A percentile compares a stretch with the other conserved stretches of the same genome.
phyloP scores from a whole-genome alignment of 2,329 filamentous ascomycete species.

The Cladorrhinum sp. region DNA sequence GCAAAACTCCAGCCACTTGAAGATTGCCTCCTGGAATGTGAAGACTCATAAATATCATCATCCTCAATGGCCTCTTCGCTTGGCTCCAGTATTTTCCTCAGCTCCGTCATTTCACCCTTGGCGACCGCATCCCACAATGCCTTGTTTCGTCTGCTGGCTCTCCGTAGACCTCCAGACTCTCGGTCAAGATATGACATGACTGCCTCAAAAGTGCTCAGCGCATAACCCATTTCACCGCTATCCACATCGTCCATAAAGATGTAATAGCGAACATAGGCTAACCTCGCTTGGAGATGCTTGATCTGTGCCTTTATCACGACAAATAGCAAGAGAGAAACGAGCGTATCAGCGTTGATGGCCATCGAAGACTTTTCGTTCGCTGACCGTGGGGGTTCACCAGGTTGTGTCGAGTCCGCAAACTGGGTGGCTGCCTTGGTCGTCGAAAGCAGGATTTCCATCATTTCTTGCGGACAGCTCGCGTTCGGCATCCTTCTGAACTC shows the following conservation, averaged over 20 bases:
- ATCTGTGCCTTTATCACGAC: constrained; percentile 91
- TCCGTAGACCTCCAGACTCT: constrained; percentile 77
- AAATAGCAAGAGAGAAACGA: constrained; percentile 86
- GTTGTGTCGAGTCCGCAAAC: constrained; percentile 50
- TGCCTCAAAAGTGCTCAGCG: constrained; percentile 91
- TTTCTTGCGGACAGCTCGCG: constrained; percentile 79
- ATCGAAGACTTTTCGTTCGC: constrained; percentile 54
- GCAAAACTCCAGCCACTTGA: constrained; percentile 45
- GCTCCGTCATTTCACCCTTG: constrained; percentile 69
- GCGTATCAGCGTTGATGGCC: constrained; percentile 77
- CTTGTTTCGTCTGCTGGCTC: constrained; percentile 81
- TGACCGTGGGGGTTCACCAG: constrained; percentile 28
- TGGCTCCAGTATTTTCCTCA: constrained; percentile 78
- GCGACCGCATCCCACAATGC: constrained; percentile 83
- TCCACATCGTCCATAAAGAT: constrained; percentile 98
- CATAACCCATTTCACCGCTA: constrained; percentile 92
- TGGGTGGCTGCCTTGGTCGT: constrained; percentile 83
- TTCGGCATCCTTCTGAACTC: constrained; percentile 83
- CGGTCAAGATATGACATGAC: constrained; percentile 83
- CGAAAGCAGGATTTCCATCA: constrained; percentile 75
- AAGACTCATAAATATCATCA: constrained; percentile 40
- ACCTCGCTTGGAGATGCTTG: constrained; percentile 78
- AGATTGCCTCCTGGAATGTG: constrained; percentile 44
- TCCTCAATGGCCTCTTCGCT: constrained; percentile 49
- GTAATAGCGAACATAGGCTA: constrained; percentile 95